Conservation (phyloP, 1,284 basidiomycete species). For the Rhodotorula sp. region DNA sequence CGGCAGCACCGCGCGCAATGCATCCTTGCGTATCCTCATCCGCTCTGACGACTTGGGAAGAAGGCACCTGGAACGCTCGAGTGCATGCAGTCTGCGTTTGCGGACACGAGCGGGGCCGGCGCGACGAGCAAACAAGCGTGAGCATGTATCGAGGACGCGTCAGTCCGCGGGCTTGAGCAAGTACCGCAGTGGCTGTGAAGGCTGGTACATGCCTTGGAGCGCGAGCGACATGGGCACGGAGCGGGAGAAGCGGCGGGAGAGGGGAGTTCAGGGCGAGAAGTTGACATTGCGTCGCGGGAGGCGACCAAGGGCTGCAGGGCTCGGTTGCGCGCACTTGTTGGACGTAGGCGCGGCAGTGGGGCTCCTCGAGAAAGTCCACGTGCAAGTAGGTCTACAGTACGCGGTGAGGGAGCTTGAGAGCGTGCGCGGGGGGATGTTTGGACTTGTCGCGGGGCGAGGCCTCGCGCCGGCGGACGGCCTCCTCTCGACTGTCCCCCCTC, state of each 20-base stretch:
- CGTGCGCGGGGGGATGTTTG: background rate
- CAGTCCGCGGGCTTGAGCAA: background rate
- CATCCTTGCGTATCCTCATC: background rate
- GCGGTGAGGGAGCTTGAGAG: too few species aligned
- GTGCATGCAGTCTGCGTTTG: background rate
- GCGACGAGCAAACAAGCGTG: background rate
- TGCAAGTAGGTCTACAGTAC: too few species aligned
- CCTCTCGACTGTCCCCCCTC: background rate
- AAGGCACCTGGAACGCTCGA: background rate
- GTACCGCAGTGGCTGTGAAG: too few species aligned
- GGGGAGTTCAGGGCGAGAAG: background rate
- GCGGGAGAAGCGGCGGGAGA: background rate
- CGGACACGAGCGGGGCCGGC: background rate
- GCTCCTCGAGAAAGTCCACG: background rate
- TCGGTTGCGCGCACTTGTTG: background rate
- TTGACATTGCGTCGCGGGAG: background rate
- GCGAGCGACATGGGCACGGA: too few species aligned
- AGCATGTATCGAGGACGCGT: background rate
- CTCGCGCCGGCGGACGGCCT: background rate
- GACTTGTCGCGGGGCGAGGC: background rate
- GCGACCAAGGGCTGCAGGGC: too few species aligned
- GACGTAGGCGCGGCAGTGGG: too few species aligned
- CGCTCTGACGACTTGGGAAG: background rate
- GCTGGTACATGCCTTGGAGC: background rate
- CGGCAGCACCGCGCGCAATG: background rate